These are phyloP conservation scores for Trametes cubensis DNA, from an alignment of 768 basidiomycete species.

Conservation along the genomic window DNA sequence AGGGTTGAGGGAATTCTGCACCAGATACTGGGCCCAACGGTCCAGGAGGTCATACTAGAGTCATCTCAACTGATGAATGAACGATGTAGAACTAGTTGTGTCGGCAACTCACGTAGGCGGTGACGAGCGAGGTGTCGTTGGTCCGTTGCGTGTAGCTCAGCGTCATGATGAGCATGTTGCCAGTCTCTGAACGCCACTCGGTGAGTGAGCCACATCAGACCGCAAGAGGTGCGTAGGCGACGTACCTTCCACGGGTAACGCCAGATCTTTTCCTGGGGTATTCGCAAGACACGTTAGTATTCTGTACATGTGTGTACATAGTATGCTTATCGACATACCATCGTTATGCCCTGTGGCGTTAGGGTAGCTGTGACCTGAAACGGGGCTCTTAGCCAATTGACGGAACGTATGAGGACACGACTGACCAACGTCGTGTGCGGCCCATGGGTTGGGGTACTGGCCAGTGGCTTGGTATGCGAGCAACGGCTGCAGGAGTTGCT, in stretches of 20 bases:
- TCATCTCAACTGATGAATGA: neutral
- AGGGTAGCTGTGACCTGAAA: constrained; percentile 39
- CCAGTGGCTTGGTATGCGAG: constrained; percentile 70
- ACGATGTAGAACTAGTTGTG: neutral
- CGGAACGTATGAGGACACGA: neutral
- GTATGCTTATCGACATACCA: constrained; percentile 25
- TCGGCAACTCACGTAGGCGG: constrained; percentile 42
- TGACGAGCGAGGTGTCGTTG: constrained; percentile 51
- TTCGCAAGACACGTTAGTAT: too few relatives aligned
- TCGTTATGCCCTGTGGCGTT: constrained; percentile 48
- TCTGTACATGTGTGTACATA: neutral
- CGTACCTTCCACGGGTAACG: constrained; percentile 36
- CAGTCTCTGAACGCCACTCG: constrained; percentile 52
- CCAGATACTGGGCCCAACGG: constrained; percentile 67
- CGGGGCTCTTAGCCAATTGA: neutral
- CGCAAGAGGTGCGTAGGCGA: neutral
- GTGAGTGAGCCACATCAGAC: constrained; percentile 19
- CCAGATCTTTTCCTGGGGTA: constrained; percentile 35
- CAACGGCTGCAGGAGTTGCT: constrained; percentile 59
- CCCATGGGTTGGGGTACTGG: constrained; percentile 67
- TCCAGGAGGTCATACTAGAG: constrained; percentile 50
- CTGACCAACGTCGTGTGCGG: constrained; percentile 63
- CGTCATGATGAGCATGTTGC: constrained; percentile 76
- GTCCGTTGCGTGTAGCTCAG: constrained; percentile 60
- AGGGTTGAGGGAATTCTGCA: constrained; percentile 49